phyloP scores from a whole-genome alignment of 495 filamentous ascomycete genomes.

The Neurospora sp. region DNA sequence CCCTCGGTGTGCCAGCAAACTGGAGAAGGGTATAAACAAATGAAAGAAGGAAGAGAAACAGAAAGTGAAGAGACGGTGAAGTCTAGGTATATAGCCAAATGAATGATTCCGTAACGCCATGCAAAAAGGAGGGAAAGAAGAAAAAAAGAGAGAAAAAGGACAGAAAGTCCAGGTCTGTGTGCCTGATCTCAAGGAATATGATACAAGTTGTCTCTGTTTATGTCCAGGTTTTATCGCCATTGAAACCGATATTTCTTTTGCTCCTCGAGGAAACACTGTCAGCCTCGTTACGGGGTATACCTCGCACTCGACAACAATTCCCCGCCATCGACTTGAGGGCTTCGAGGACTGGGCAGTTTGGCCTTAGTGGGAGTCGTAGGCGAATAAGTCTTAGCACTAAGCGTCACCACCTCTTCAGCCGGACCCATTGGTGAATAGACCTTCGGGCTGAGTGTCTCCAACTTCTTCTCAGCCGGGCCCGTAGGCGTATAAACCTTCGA shows the following conservation, averaged over 20 bases:
- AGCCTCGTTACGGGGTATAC: neutral
- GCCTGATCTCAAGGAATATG: neutral
- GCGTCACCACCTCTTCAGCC: constrained; percentile 12
- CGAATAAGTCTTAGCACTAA: constrained; percentile 32
- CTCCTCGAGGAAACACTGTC: neutral
- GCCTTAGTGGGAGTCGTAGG: constrained; percentile 29
- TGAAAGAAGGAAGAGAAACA: neutral
- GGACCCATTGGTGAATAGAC: neutral
- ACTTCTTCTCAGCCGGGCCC: neutral
- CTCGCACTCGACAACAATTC: neutral
- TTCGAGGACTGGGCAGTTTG: constrained; percentile 29
- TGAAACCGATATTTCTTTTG: neutral
- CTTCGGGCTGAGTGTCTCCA: neutral
- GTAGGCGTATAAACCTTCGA: neutral
- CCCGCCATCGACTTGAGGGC: neutral
- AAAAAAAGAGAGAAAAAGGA: neutral
- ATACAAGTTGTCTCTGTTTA: neutral
- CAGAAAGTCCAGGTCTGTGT: neutral
- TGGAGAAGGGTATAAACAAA: neutral
- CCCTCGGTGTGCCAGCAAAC: neutral
- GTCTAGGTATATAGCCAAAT: neutral
- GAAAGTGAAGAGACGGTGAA: neutral
- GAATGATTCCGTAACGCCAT: neutral
- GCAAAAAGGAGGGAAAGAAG: neutral
- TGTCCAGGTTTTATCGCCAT: neutral